Evolutionary conservation across 305 asterid genomes (phyloP), one percentile per base, ranked within the genome.

Genomic region (Caryopteris hybrid): DNA sequence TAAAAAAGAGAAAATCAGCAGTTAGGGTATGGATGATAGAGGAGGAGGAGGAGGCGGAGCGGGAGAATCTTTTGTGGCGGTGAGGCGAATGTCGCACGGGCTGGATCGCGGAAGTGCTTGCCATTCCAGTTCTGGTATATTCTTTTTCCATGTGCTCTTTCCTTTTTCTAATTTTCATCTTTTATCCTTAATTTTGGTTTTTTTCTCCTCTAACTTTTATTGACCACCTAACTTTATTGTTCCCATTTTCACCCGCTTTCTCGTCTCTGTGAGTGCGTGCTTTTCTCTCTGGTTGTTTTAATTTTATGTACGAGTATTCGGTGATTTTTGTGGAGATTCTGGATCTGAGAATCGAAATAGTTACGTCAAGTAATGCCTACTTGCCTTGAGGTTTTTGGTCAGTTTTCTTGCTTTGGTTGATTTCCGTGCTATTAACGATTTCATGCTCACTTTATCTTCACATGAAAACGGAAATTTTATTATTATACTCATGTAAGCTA

Each of bases 31-130:
- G 96, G 95, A 86, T 53, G 92, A 88, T 77, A 84, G 92, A 79
- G 90, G 83, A n/a, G 74, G 71, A 23, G 74, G 53, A 0, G 64
- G 84, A 9, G 77, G 78, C 43, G 78, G 72, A 21, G 78, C 73
- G 10, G 85, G 82, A 55, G 96, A 91, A 77, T 88, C 96, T 53
- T 91, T 91, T 59, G 96, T 91, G 57, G 96, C 96, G 39, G 96
- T 88, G 70, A 73, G 96, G 79, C 85, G 96, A 74, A 86, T 91
- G 65, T 81, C 96, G 59, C 91, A 83, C 62, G 93, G 97, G 6
- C 81, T 90, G 39, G 95, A 81, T 70, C 89, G 91, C 47, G 91
- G 88, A 79, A 83, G 50, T 75, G 74, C 87, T 71, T 86, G 86
- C 72, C 91, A 91, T 84, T 78, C 81, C 58, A 51, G 81, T 71